Evolutionary conservation across 1,284 basidiomycete species (phyloP).

Genomic region (Microstroma glucosiphilum): DNA sequence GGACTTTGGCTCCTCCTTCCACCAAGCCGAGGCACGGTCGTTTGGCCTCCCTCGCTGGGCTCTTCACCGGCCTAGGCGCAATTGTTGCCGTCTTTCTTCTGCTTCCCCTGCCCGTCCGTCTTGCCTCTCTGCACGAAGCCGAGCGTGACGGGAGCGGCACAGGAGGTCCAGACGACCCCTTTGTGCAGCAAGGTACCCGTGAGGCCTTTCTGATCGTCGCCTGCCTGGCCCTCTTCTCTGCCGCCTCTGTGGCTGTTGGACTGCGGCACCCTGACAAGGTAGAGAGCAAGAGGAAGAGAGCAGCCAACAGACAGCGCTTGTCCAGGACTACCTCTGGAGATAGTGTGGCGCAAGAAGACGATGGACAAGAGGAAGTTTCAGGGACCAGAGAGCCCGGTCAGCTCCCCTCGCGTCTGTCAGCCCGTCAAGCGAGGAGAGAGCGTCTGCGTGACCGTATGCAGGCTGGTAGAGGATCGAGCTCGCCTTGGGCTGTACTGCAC

Average conservation of each 20-base stretch:
- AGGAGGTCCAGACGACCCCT: slow-evolving; percentile 12
- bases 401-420: too few relatives aligned
- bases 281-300: too few relatives aligned
- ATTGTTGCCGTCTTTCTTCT: slow-evolving; percentile 32
- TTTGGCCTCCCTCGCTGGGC: slow-evolving; percentile 25
- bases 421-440: too few relatives aligned
- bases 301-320: too few relatives aligned
- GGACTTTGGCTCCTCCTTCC: too few relatives aligned
- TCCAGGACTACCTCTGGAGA: too few relatives aligned
- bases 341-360: too few relatives aligned
- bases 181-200: slow-evolving; percentile 18
- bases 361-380: too few relatives aligned
- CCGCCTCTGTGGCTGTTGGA: slow-evolving; percentile 11
- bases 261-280: neutral
- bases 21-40: slow-evolving; percentile 18
- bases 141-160: neutral
- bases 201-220: slow-evolving; percentile 24
- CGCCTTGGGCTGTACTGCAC: too few relatives aligned
- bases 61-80: slow-evolving; percentile 30
- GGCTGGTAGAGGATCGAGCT: too few relatives aligned
- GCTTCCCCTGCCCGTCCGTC: slow-evolving; percentile 25
- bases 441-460: too few relatives aligned
- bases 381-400: too few relatives aligned
- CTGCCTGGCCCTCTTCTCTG: neutral
- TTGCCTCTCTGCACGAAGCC: slow-evolving; percentile 21